These are phyloP conservation scores for Glycine soja DNA, from an alignment of 306 rosid genomes.

Conservation along the genomic window DNA sequence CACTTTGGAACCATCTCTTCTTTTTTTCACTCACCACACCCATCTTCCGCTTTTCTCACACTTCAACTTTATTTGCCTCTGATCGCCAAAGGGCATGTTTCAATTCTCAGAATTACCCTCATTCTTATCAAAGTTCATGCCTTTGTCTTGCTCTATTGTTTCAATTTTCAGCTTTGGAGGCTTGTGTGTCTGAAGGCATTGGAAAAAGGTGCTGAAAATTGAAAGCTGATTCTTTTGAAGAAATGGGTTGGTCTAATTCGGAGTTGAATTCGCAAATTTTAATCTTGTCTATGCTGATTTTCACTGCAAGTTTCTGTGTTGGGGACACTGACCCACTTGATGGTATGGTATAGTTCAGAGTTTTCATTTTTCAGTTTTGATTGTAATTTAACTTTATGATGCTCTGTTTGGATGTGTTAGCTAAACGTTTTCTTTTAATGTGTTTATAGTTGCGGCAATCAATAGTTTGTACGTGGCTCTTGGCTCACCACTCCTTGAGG, in stretches of 20 bases:
- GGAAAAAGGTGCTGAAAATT: slow-evolving; percentile 15
- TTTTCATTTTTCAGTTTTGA: neutral
- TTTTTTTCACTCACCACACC: slow-evolving; percentile 1
- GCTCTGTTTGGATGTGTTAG: neutral
- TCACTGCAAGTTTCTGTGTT: slow-evolving; percentile 48
- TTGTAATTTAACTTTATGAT: slow-evolving; percentile 8
- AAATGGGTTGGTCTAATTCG: slow-evolving; percentile 53
- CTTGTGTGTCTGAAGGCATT: slow-evolving; percentile 9
- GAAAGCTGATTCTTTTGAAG: slow-evolving; percentile 33
- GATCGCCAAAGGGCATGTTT: slow-evolving; percentile 23
- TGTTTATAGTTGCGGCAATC: slow-evolving; percentile 63
- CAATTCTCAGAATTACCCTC: neutral
- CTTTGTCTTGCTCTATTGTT: slow-evolving; percentile 2
- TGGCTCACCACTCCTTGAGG: slow-evolving; percentile 74
- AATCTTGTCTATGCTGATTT: slow-evolving; percentile 57
- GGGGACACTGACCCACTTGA: slow-evolving; percentile 72
- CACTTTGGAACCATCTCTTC: slow-evolving; percentile 17
- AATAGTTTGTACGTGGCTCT: slow-evolving; percentile 65
- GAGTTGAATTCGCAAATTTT: slow-evolving; percentile 46
- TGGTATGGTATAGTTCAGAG: slow-evolving; percentile 60
- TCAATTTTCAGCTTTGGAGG: neutral
- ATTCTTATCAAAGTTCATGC: slow-evolving; percentile 8
- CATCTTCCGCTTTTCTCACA: neutral
- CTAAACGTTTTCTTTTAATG: neutral
- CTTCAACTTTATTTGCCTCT: slow-evolving; percentile 7